Evolutionary conservation across 805 yeast species (phyloP), one percentile per base, ranked within the genome.

Genomic region (Lipomyces sp.): DNA sequence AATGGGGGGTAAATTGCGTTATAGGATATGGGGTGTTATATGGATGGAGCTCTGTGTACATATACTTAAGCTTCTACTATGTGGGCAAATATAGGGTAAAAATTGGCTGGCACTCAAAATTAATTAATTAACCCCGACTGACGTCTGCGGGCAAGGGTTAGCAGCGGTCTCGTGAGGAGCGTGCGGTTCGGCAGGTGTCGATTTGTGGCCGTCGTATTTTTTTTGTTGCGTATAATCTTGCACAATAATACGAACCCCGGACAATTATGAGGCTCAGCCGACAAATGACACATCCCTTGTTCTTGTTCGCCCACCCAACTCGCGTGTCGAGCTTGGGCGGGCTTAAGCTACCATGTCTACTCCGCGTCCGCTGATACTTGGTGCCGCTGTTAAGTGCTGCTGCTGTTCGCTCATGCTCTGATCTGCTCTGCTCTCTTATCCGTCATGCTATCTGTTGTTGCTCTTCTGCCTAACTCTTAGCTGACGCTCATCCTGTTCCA

Each of bases 1-100:
- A 42, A n/a, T 7, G 24, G 48, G 48, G 6, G n/a, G 15, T 24
- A 42, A 24, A 24, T 24, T 42, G 48, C 3, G 18, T 37, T 42
- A 42, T 42, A n/a, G 48, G 48, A 42, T 42, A 42, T 42, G 15
- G 24, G 48, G 48, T 42, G 48, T 42, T 42, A 42, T 42, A 18
- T 15, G 24, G 15, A 42, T 42, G 24, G 48, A 42, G 8, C 42
- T 37, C 13, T 10, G 42, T 42, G 48, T 42, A 42, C 48, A 42
- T 42, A 42, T 42, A 42, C n/a, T 42, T 42, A n/a, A 15, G 48
- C 24, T 24, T 24, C 24, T 42, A 24, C 48, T n/a, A 15, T 42
- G 11, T 37, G 39, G 39, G 10, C 10, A 37, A 37, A 37, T 37
- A 37, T 37, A 37, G 15, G 8, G 8, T 34, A 34, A 13, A 37